Base-by-base conservation (phyloP, 2,329 filamentous ascomycete genomes). In the Phaeosphaeriaceae sp. region DNA sequence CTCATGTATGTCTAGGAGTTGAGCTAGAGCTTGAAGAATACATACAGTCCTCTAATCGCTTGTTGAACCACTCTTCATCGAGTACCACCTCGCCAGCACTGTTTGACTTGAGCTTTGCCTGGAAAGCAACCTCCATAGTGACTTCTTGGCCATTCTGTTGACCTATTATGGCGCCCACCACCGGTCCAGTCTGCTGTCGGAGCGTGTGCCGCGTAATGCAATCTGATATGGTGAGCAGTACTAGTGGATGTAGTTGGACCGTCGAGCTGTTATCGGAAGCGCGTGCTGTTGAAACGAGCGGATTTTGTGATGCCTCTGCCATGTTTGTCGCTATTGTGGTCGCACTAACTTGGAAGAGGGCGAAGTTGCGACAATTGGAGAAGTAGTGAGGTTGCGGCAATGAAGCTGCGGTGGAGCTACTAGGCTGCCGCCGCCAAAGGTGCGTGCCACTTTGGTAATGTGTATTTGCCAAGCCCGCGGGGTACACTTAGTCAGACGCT, bases 191-290 rank as follows among this genome's bases (percentile, higher is more conserved):
- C 69, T 93, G 89, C 52, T 88, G 82, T 58, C 95, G 88, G 56
- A 97, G 85, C 1, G 89, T 91, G 78, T 97, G 93, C 59, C 95
- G 88, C 57, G 94, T 96, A 76, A 98, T 93, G 77, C 96, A 96
- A 79, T 99, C 95, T 68, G 94, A 97, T 71, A 99, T 95, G 65
- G 91, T 96, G 79, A 99, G 91, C 66, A 98, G 90, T 52, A 97
- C 93, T 49, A 99, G 89, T 24, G 95, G 95, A 73, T 99, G 95
- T 19, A 99, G 87, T 68, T 93, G 88, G 55, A 93, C 88, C 64
- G 92, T 89, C 46, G 96, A 87, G 51, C 88, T 87, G 20, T 89
- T 89, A 77, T 95, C 91, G 44, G 87, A 87, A 72, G 74, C 75
- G 60, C 78, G 78, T 48, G 74, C 73, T 45, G 69, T 78, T 17